Evolutionary conservation across 2,329 filamentous ascomycete species (phyloP).

Genomic region (Botrytis squamosa): DNA sequence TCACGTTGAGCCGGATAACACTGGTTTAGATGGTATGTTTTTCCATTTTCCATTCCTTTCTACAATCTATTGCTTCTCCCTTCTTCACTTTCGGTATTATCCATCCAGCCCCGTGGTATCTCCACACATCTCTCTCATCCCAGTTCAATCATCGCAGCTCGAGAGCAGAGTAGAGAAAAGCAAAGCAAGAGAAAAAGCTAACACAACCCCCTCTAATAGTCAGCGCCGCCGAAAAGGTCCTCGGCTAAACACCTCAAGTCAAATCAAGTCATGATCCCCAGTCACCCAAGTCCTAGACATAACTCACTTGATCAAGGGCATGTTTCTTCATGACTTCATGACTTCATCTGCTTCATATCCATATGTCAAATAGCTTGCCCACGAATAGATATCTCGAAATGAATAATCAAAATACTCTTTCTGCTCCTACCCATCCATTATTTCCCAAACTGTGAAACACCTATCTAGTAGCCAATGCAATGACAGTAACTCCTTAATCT

Average conservation of each 20-base stretch:
- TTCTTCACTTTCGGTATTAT: background rate
- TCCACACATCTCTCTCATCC: background rate
- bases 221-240: constrained; percentile 50
- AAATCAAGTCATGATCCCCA: background rate
- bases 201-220: constrained; percentile 37
- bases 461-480: background rate
- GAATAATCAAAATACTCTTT: background rate
- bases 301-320: background rate
- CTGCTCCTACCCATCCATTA: background rate
- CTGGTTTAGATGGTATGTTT: constrained; percentile 69
- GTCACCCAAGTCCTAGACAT: background rate
- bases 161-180: no score
- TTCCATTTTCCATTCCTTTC: background rate
- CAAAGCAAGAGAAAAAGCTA: background rate
- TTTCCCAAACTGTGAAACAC: background rate
- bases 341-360: background rate
- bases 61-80: background rate
- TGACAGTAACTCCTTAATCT: background rate
- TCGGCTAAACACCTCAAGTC: constrained; percentile 38
- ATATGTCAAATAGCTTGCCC: background rate
- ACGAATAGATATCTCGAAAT: background rate
- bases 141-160: background rate
- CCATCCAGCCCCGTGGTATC: background rate
- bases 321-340: background rate
- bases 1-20: constrained; percentile 86